Base-by-base conservation (phyloP, 768 basidiomycete genomes). In the Peribolospora baueri region DNA sequence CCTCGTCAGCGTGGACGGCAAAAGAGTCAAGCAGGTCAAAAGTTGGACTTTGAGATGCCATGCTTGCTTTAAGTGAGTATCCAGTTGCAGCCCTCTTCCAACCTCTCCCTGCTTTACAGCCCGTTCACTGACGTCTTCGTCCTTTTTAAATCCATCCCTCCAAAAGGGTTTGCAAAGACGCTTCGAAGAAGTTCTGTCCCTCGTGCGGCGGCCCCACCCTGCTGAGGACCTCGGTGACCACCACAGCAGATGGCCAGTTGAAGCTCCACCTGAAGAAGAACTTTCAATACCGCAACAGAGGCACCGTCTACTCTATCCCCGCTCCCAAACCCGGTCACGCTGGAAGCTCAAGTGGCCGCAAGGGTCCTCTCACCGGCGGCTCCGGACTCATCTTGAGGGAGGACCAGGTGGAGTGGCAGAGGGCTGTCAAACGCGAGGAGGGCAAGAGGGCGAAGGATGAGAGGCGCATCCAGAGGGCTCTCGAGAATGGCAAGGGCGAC, bases 1-100 rank as follows among this genome's bases (percentile, higher is more conserved):
- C 58, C 73, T 97, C 39, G 79, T 98, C 8, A 80, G 87, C 7
- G 75, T 83, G 5, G 86, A 88, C 59, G 93, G 93, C 4, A 90
- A 81, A 70, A 74, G 77, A 61, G 91, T 98, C 56, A 76, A 82
- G 59, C 82, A 77, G 62, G 80, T 97, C 38, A 87, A 90, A 68
- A 97, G 79, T 57, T 97, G 87, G 85, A 86, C 97, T 1, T 69
- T 97, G 64, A 70, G 93, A 55, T 98, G 93, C 66, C 93, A 98
- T 69, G 93, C 88, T 10, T 98, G 93, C 68, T 98, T 90, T 76
- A 95, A 95, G 93, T 97, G 64, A 68, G 87, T 73, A 39, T 6
- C 14, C n/a, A 0, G 46, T 39, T 14, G 45, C 46, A 7, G 48
- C 39, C 10, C 46, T 6, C 13, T 37, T 40, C 14, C 13, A 10